A percentile compares a stretch with the other conserved stretches of the same genome.
Conservation (phyloP, 2,329 filamentous ascomycete genomes). For the Polytolypa hystricis region DNA sequence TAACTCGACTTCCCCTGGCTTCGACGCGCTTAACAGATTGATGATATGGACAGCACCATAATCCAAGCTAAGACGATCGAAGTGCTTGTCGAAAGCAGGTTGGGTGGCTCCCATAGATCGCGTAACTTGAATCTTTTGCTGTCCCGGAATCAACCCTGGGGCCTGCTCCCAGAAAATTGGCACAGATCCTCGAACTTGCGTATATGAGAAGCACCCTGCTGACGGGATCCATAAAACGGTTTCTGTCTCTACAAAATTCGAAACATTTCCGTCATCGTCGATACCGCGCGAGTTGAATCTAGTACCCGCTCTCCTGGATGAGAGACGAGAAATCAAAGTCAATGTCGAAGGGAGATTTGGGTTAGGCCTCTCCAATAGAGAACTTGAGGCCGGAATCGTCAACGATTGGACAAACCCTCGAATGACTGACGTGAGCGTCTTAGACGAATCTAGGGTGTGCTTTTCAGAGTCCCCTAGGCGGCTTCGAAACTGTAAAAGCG, state of each 20-base stretch:
- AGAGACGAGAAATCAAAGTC: conserved; percentile 83
- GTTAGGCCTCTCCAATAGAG: conserved; percentile 54
- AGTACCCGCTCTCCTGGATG: conserved; percentile 82
- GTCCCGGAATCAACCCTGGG: conserved; percentile 73
- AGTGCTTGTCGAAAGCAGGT: conserved; percentile 91
- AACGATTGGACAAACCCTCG: conserved; percentile 84
- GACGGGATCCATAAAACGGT: conserved; percentile 79
- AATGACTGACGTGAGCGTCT: conserved; percentile 86
- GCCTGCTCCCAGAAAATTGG: conserved; percentile 96
- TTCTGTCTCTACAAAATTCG: conserved; percentile 98
- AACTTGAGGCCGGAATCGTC: conserved; percentile 65
- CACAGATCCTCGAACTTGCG: conserved; percentile 82
- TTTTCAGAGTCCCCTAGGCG: conserved; percentile 65
- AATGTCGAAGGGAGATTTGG: conserved; percentile 71
- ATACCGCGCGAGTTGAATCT: conserved; percentile 96
- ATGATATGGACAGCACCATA: conserved; percentile 90
- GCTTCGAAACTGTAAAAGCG: conserved; percentile 78
- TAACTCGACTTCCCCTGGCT: conserved; percentile 74
- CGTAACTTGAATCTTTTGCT: conserved; percentile 89
- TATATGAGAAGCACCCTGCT: conserved; percentile 77
- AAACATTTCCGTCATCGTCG: conserved; percentile 93
- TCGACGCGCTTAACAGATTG: conserved; percentile 84
- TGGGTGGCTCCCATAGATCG: conserved; percentile 83
- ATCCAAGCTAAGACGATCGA: conserved; percentile 69
- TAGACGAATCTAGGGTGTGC: conserved; percentile 68